Evolutionary conservation across 164 flowering plant species (phyloP), one percentile per base, ranked within the genome.

Genomic region (Hamamelis virginiana): DNA sequence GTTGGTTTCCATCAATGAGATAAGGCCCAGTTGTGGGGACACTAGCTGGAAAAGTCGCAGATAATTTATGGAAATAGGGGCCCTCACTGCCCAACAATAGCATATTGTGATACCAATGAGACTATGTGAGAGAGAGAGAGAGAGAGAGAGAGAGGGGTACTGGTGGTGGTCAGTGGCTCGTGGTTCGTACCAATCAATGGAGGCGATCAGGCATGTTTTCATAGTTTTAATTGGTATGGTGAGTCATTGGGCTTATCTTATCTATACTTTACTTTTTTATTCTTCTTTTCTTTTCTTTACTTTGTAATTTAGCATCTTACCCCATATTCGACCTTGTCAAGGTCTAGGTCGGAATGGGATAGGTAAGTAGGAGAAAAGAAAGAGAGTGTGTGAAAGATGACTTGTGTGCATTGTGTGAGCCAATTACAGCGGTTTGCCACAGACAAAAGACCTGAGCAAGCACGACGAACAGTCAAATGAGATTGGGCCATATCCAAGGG

Each of bases 231-330:
- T 58, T 69, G 70, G 68, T 28, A 51, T 61, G 60, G 43, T 66
- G 76, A 69, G 73, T 72, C 80, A 76, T 53, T 53, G 61, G 57
- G 53, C 76, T 69, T 69, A 72, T 72, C 80, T 52, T 65, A 68
- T 72, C 73, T 58, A 43, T 8, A 21, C n/a, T 19, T 12, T 18
- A 21, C 61, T 26, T 18, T 65, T 59, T 27, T 62, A 16, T 13
- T 44, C 52, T 25, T 50, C 18, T 66, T n/a, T n/a, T 50, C 43
- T 22, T 60, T 15, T 43, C 59, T 57, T 64, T 45, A 26, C 41
- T 59, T 43, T 59, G 21, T 25, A 4, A 28, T 27, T 10, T 57
- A 57, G 69, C 55, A 51, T 64, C 19, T 64, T 0, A 16, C 43
- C 22, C 43, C 14, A 44, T 72, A 61, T 66, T 66, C 66, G 62